Evolutionary conservation across 306 rosid species (phyloP).

Genomic region (Rosa chinensis): DNA sequence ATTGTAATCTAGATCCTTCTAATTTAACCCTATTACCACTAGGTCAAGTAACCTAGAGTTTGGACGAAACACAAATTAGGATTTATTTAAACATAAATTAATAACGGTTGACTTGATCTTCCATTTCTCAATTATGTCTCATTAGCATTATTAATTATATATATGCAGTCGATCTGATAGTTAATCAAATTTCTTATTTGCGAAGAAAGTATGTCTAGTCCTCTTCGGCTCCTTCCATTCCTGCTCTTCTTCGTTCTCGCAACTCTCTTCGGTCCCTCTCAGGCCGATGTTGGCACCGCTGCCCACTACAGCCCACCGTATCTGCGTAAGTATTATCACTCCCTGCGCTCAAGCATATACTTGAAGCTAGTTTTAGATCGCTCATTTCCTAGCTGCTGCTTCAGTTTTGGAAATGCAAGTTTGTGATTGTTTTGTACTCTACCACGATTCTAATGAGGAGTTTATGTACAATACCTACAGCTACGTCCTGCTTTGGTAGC

Average conservation of each 20-base stretch:
- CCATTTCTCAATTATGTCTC: not conserved
- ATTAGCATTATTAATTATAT: not conserved
- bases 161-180: not conserved
- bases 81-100: too few species aligned
- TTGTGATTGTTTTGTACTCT: not conserved
- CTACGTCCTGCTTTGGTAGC: constrained; percentile 54
- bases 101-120: not conserved
- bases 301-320: constrained; percentile 58
- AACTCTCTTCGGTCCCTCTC: constrained; percentile 29
- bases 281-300: constrained; percentile 62
- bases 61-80: too few species aligned
- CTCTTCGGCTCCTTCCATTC: not conserved
- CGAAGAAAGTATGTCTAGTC: constrained; percentile 27
- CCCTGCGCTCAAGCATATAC: not conserved
- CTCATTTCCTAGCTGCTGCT: not conserved
- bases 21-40: too few species aligned
- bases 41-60: too few species aligned
- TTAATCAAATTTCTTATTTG: not conserved
- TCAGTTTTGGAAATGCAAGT: not conserved
- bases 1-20: too few species aligned
- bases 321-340: constrained; percentile 40
- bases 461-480: constrained; percentile 24
- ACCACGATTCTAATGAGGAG: not conserved
- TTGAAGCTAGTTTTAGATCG: not conserved
- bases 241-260: constrained; percentile 27